Base-by-base conservation (phyloP, 2,329 filamentous ascomycete species). In the Mycocentrospora acerina region DNA sequence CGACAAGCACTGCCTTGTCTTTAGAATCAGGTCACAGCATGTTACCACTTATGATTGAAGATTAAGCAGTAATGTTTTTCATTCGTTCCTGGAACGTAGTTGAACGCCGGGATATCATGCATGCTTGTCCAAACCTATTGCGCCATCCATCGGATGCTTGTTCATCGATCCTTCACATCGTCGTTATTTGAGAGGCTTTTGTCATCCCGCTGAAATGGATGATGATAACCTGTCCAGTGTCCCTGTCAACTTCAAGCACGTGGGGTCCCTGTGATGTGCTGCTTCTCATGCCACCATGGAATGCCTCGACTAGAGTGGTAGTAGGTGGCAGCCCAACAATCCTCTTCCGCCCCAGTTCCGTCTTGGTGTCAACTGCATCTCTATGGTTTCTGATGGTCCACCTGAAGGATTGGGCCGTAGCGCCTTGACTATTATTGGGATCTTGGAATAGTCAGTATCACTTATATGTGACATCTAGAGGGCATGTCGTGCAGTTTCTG, bases 291-390 rank as follows among this genome's bases (percentile, higher is more conserved):
- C 13, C 26, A 7, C 14, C 22, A 24, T 38, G 24, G 29, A 26
- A 17, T 13, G 27, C 18, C 30, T 18, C 28, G 40, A 32, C 78
- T 73, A 95, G 40, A 94, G 53, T 17, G 88, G 89, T 51, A 95
- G 71, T 48, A 97, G 80, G 71, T 96, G 90, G 66, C 91, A 98
- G 37, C 91, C 91, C 57, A 98, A 72, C 65, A 94, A 72, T 10
- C 91, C 93, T 66, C 89, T 78, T 19, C 93, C 93, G 52, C 91
- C 91, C 91, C 93, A 98, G 61, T 90, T 77, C 29, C 81, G 80
- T 55, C 81, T 79, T 36, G 91, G 91, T 32, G 76, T 88, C 48
- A 98, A 71, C 48, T 80, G 82, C 57, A 96, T 69, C 40, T 82
- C 77, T 41, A 93, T 66, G 50, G 89, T 69, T 35, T 69, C 64